Conservation (phyloP, 768 basidiomycete species). For the Pisolithus sp. region DNA sequence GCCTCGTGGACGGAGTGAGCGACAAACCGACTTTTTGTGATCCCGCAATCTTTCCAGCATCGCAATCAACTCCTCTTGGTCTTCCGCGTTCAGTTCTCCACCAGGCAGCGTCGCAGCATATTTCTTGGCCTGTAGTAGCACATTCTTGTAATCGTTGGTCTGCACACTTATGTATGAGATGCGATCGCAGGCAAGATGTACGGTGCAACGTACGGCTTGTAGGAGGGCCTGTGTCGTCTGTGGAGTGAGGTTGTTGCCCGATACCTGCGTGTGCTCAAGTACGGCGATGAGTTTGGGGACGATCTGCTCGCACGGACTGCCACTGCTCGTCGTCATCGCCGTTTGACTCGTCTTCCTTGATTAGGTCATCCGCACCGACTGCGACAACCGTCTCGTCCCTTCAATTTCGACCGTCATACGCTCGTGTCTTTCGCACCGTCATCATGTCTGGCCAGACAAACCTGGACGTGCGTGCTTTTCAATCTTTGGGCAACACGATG, state of each 20-base stretch:
- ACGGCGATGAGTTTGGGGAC: conserved; percentile 55
- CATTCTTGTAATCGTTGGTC: conserved; percentile 68
- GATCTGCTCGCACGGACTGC: conserved; percentile 45
- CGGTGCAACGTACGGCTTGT: conserved; percentile 47
- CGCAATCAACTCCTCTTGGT: conserved; percentile 64
- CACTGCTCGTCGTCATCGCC: too few relatives aligned
- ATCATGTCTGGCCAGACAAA: conserved; percentile 39
- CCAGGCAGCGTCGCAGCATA: conserved; percentile 56
- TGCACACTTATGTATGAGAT: conserved; percentile 17
- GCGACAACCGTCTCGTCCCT: not conserved
- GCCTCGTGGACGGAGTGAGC: not conserved
- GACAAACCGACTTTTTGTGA: conserved; percentile 48
- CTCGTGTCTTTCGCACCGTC: not conserved
- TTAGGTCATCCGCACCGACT: not conserved
- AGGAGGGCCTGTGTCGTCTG: conserved; percentile 62
- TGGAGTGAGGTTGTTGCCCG: conserved; percentile 47
- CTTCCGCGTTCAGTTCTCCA: conserved; percentile 60
- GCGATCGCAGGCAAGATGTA: not conserved
- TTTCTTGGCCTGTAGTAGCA: conserved; percentile 53
- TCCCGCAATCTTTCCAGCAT: conserved; percentile 62
- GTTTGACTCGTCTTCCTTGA: not conserved
- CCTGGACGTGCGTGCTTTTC: conserved; percentile 37
- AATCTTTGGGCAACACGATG: conserved; percentile 5
- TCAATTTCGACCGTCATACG: too few relatives aligned
- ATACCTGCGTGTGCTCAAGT: conserved; percentile 52